phyloP scores from a whole-genome alignment of 2,329 filamentous ascomycete species.

The Biscogniauxia mediterranea region DNA sequence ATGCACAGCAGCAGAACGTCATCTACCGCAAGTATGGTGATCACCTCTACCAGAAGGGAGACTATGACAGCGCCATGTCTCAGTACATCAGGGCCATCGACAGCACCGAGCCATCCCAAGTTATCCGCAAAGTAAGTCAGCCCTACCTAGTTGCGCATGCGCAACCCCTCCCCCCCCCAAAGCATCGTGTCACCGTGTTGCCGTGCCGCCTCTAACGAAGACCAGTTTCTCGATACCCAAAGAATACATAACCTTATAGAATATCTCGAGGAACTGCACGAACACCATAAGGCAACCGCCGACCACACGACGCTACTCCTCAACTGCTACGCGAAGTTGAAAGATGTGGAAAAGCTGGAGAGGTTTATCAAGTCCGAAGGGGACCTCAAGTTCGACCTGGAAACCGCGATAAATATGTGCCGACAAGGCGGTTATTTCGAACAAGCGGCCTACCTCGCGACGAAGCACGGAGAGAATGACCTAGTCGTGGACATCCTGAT shows the following conservation, averaged over 20 bases:
- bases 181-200: neutral
- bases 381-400: constrained; percentile 92
- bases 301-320: constrained; percentile 93
- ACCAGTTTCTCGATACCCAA: constrained; percentile 89
- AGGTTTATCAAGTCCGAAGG: constrained; percentile 95
- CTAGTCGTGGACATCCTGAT: constrained; percentile 94
- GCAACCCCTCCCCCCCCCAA: neutral
- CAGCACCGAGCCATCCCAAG: constrained; percentile 91
- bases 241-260: constrained; percentile 96
- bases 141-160: too few relatives aligned
- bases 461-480: constrained; percentile 90
- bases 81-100: constrained; percentile 96
- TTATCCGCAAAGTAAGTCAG: constrained; percentile 75
- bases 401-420: constrained; percentile 97
- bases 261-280: constrained; percentile 93
- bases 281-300: constrained; percentile 87
- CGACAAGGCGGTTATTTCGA: constrained; percentile 95
- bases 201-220: constrained; percentile 19
- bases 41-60: constrained; percentile 88
- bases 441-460: constrained; percentile 91
- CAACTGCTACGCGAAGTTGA: constrained; percentile 97
- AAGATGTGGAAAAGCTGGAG: constrained; percentile 94
- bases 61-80: constrained; percentile 98
- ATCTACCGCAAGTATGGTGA: constrained; percentile 95
- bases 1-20: constrained; percentile 76